phyloP scores from a whole-genome alignment of 257 asterid genomes.

The Cynanchum wilfordii region DNA sequence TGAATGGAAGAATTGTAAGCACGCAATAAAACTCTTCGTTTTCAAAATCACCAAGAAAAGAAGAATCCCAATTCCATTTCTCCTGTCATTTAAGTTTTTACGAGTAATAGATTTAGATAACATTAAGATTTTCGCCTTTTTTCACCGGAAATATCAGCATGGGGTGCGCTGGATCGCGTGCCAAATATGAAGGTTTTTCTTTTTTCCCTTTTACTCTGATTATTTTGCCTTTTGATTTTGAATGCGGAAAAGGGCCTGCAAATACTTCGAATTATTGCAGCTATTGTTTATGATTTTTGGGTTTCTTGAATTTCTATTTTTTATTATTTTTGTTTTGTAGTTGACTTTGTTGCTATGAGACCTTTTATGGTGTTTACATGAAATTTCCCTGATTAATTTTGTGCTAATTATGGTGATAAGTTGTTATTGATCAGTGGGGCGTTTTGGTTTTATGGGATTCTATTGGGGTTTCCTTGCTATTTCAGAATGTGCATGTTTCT shows the following conservation, averaged over 20 bases:
- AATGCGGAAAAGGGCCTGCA: neutral
- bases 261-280: neutral
- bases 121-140: neutral
- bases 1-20: conserved; percentile 13
- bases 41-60: neutral
- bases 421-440: neutral
- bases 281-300: conserved; percentile 6
- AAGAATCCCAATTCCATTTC: neutral
- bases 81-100: neutral
- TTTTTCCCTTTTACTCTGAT: neutral
- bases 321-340: neutral
- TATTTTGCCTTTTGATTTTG: neutral
- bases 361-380: neutral
- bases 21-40: conserved; percentile 1
- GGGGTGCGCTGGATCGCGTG: conserved; percentile 32
- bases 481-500: neutral
- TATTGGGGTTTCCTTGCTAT: neutral
- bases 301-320: neutral
- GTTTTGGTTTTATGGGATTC: neutral
- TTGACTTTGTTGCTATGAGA: neutral
- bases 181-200: conserved; percentile 19
- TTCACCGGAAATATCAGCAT: conserved; percentile 11
- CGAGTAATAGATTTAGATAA: neutral
- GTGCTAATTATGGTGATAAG: neutral
- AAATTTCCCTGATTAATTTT: conserved; percentile 2